These are phyloP conservation scores for Teratosphaeria viscida DNA, from an alignment of 2,329 filamentous ascomycete species.

Conservation along the genomic window DNA sequence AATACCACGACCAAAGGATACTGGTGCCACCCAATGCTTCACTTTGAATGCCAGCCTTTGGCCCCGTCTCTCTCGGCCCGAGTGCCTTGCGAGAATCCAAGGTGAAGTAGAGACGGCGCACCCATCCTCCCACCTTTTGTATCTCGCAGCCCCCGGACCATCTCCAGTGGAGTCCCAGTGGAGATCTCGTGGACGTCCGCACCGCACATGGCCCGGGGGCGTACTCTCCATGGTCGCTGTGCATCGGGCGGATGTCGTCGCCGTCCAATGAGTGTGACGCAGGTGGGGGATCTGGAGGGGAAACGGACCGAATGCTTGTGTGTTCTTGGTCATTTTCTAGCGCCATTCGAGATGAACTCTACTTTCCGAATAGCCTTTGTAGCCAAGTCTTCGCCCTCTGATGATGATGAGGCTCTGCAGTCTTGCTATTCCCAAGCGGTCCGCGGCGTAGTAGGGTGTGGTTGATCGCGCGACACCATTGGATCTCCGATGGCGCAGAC, in stretches of 20 bases:
- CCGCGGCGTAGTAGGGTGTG: not conserved
- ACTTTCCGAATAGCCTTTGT: not conserved
- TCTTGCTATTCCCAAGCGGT: not conserved
- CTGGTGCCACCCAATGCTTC: not conserved
- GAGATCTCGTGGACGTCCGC: not conserved
- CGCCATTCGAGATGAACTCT: not conserved
- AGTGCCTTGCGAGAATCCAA: not conserved
- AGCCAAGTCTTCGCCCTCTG: not conserved
- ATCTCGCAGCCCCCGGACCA: not conserved
- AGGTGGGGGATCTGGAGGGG: not conserved
- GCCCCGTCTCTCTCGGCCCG: not conserved
- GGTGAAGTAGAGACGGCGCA: not conserved
- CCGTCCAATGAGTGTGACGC: not conserved
- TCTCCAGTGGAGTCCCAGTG: not conserved
- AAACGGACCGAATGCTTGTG: not conserved
- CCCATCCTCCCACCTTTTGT: not conserved
- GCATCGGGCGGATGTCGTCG: not conserved
- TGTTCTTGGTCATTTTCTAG: not conserved
- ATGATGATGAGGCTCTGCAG: not conserved
- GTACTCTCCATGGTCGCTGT: not conserved
- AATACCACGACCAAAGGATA: not conserved
- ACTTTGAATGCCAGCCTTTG: not conserved
- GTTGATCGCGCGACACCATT: not conserved
- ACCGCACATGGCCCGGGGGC: not conserved
- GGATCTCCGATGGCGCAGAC: not conserved